Percentiles rank a stretch among this genome's conserved stretches.
These are phyloP conservation scores for Phytophthora tubulina DNA, from an alignment of 352 stramenopile species.

Conservation along the genomic window DNA sequence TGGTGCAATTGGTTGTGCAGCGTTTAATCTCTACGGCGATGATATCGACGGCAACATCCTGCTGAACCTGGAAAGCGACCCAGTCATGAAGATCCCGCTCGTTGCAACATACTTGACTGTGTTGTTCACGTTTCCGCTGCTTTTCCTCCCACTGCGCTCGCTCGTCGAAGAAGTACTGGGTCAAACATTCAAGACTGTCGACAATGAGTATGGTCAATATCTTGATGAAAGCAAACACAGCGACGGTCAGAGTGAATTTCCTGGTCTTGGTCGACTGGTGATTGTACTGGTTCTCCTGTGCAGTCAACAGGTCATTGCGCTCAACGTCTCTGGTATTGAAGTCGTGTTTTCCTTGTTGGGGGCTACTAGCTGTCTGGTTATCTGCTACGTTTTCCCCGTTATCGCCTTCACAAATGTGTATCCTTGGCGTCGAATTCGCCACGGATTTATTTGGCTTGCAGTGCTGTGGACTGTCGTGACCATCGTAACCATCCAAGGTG, in stretches of 20 bases:
- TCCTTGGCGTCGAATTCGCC: slow-evolving; percentile 47
- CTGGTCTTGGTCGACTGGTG: slow-evolving; percentile 10
- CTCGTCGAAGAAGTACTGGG: slow-evolving; percentile 46
- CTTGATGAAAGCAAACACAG: slow-evolving; percentile 12
- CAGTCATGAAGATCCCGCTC: slow-evolving; percentile 53
- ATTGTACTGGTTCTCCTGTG: slow-evolving; percentile 36
- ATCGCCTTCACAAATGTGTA: slow-evolving; percentile 58
- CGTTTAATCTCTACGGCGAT: slow-evolving; percentile 56
- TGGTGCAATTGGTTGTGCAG: slow-evolving; percentile 51
- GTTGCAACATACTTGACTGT: slow-evolving; percentile 56
- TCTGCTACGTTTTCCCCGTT: slow-evolving; percentile 63
- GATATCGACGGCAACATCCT: slow-evolving; percentile 60
- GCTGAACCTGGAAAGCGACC: slow-evolving; percentile 57
- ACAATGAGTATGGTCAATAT: slow-evolving; percentile 16
- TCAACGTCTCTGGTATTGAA: slow-evolving; percentile 58
- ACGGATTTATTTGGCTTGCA: slow-evolving; percentile 32
- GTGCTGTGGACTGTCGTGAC: slow-evolving; percentile 31
- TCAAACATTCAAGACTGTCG: slow-evolving; percentile 13
- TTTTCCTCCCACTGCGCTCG: slow-evolving; percentile 58
- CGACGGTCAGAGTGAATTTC: background rate
- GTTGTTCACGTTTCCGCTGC: slow-evolving; percentile 58
- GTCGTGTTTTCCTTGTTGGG: slow-evolving; percentile 64
- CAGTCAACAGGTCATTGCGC: slow-evolving; percentile 42
- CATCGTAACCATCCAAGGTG: slow-evolving; percentile 34
- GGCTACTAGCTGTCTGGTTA: slow-evolving; percentile 54